These are phyloP conservation scores for Xylariaceae sp. DNA, from an alignment of 2,329 filamentous ascomycete genomes.

Conservation along the genomic window DNA sequence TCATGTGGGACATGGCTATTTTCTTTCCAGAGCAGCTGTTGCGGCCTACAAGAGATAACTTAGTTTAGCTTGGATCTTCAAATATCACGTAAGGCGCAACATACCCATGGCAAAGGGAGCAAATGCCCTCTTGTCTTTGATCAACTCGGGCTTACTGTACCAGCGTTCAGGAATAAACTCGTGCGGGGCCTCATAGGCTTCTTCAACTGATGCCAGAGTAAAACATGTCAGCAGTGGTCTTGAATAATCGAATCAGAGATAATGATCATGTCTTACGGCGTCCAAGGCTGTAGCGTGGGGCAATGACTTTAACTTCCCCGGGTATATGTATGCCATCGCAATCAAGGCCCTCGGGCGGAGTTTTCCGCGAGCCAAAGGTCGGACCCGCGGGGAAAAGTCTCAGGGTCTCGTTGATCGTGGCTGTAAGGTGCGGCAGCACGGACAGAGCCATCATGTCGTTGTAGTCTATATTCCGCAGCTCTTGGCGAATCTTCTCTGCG, in stretches of 20 bases:
- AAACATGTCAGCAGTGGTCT: no score
- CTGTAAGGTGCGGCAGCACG: constrained; percentile 3
- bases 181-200: background rate
- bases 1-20: background rate
- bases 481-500: background rate
- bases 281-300: background rate
- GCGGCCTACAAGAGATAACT: background rate
- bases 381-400: background rate
- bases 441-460: constrained; percentile 1
- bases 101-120: background rate
- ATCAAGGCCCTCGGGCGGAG: no score
- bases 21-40: background rate
- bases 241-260: no score
- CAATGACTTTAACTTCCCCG: no score
- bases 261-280: background rate
- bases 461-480: background rate
- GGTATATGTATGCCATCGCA: no score
- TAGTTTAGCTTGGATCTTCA: background rate
- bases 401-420: constrained; percentile 3
- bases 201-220: background rate
- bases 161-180: background rate
- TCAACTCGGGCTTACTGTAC: no score
- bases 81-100: background rate
- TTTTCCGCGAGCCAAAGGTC: background rate
- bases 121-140: no score